Percentiles rank a stretch among this genome's conserved stretches.
These are phyloP conservation scores for Panaeolus cyanescens DNA, from an alignment of 768 basidiomycete species.

Conservation along the genomic window DNA sequence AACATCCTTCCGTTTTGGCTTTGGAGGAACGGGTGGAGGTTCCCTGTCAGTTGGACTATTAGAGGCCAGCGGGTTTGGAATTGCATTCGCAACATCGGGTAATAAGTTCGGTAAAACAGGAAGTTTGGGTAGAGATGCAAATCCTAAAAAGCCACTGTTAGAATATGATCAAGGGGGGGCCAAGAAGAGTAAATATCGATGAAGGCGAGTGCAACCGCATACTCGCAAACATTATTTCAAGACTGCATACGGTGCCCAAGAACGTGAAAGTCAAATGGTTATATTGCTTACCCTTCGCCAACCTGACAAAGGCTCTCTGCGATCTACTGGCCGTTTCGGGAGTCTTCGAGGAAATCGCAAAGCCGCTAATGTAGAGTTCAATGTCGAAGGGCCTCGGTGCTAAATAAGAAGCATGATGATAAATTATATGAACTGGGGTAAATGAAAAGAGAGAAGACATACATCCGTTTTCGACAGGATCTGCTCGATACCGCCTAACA, in stretches of 20 bases:
- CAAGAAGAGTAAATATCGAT: no score
- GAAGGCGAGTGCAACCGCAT: no score
- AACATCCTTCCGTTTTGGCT: no score
- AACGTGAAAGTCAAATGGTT: no score
- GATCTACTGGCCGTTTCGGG: slow-evolving; percentile 68
- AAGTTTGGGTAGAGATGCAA: slow-evolving; percentile 53
- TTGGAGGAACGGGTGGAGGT: no score
- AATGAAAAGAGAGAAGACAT: not conserved
- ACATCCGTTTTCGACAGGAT: slow-evolving; percentile 6
- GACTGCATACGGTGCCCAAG: not conserved
- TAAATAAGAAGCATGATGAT: no score
- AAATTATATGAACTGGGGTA: no score
- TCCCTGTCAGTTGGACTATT: not conserved
- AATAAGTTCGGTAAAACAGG: slow-evolving; percentile 48
- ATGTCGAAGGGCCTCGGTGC: slow-evolving; percentile 57
- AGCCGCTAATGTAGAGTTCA: slow-evolving; percentile 77
- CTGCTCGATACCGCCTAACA: slow-evolving; percentile 44
- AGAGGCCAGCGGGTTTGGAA: not conserved
- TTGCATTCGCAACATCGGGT: not conserved
- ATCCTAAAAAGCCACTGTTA: no score
- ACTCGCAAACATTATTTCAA: no score
- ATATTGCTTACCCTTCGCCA: slow-evolving; percentile 69
- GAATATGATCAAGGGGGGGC: no score
- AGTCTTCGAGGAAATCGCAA: slow-evolving; percentile 60
- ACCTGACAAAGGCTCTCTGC: slow-evolving; percentile 71